A percentile compares a stretch with the other conserved stretches of the same genome.
These are phyloP conservation scores for Phytophthora megakarya DNA, from an alignment of 352 stramenopile species.

Conservation along the genomic window DNA sequence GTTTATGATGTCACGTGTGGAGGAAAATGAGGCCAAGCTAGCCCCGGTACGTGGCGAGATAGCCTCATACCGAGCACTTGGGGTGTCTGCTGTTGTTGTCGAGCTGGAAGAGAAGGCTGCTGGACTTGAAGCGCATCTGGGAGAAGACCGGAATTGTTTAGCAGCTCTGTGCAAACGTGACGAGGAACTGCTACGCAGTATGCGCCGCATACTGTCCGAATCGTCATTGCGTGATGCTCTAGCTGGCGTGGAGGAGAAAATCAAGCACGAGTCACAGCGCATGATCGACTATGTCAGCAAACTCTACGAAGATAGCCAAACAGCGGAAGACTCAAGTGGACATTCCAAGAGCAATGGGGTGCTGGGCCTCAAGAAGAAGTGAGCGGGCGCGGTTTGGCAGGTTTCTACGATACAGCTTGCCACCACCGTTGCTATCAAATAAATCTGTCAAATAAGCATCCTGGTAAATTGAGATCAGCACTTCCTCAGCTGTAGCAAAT, in stretches of 20 bases:
- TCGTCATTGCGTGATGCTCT: slow-evolving; percentile 25
- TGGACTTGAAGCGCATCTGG: slow-evolving; percentile 43
- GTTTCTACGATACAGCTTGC: slow-evolving; percentile 1
- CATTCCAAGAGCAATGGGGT: slow-evolving; percentile 16
- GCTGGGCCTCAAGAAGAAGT: slow-evolving; percentile 33
- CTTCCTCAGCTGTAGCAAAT: too few species aligned
- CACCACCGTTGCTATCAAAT: slow-evolving; percentile 6
- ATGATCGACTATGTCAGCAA: slow-evolving; percentile 71
- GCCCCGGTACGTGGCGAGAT: slow-evolving; percentile 48
- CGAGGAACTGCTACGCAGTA: slow-evolving; percentile 46
- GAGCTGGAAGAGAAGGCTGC: slow-evolving; percentile 56
- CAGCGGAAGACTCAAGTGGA: not conserved
- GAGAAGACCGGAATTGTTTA: slow-evolving; percentile 59
- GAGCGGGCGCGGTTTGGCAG: not conserved
- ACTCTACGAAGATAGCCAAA: slow-evolving; percentile 40
- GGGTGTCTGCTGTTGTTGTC: slow-evolving; percentile 53
- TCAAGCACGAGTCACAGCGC: slow-evolving; percentile 60
- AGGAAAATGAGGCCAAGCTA: slow-evolving; percentile 50
- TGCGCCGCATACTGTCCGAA: slow-evolving; percentile 37
- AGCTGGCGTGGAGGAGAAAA: slow-evolving; percentile 37
- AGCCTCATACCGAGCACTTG: slow-evolving; percentile 55
- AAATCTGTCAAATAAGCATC: slow-evolving; percentile 11
- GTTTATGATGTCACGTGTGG: slow-evolving; percentile 75
- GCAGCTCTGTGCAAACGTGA: slow-evolving; percentile 54
- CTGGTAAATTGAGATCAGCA: too few species aligned